Percentiles rank a stretch among this genome's conserved stretches.
Conservation (phyloP, 768 basidiomycete species). For the Boletus insuetus region DNA sequence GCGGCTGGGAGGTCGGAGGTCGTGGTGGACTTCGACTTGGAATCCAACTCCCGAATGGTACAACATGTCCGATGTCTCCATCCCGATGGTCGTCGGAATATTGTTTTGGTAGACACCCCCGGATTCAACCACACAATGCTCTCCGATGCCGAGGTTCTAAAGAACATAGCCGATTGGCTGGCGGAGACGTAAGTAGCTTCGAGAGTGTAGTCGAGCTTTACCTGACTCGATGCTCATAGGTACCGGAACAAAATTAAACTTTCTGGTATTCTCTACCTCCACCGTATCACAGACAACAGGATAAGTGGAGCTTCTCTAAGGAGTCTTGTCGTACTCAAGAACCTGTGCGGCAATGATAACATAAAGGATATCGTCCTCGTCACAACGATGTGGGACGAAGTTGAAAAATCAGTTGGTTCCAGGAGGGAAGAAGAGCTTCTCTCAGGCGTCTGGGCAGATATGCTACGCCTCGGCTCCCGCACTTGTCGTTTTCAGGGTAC, state of each 20-base stretch:
- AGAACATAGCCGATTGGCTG: conserved; percentile 13
- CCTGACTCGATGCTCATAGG: conserved; percentile 1
- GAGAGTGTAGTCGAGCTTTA: background rate
- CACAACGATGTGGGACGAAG: conserved; percentile 13
- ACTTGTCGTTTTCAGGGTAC: too few species aligned
- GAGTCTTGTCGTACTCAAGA: background rate
- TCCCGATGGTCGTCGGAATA: conserved; percentile 10
- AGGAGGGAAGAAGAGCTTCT: too few species aligned
- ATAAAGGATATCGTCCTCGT: conserved; percentile 16
- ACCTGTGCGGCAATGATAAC: conserved; percentile 8
- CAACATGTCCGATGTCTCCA: conserved; percentile 9
- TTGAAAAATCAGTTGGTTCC: too few species aligned
- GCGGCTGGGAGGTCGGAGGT: background rate
- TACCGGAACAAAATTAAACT: too few species aligned
- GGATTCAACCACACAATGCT: conserved; percentile 15
- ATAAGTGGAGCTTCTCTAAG: conserved; percentile 5
- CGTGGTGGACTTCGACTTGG: background rate
- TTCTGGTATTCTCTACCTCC: too few species aligned
- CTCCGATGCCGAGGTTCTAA: conserved; percentile 9
- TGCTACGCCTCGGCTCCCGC: too few species aligned
- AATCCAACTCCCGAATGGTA: conserved; percentile 6
- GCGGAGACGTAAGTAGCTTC: conserved; percentile 8
- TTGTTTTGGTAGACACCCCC: conserved; percentile 18
- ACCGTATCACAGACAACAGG: too few species aligned
- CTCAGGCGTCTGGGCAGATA: too few species aligned